phyloP scores from a whole-genome alignment of 202 grass and related monocot species.

The Digitaria exilis region DNA sequence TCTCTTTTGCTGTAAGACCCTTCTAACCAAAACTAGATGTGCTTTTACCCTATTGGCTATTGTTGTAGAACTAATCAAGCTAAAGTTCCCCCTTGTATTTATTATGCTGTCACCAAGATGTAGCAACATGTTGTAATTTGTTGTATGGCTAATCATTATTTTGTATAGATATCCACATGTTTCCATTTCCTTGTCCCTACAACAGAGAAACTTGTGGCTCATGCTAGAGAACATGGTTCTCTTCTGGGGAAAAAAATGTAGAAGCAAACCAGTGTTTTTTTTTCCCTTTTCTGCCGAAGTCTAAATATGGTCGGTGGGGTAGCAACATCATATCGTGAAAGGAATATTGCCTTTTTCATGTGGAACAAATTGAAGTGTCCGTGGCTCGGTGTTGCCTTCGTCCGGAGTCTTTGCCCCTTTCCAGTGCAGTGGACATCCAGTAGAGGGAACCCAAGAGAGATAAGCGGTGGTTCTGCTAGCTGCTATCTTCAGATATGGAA shows the following conservation, averaged over 20 bases:
- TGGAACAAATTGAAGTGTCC: not conserved
- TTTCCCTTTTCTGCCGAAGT: not conserved
- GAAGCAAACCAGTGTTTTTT: not conserved
- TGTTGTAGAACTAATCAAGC: constrained; percentile 31
- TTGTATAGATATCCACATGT: not conserved
- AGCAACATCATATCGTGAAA: not conserved
- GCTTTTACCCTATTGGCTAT: not conserved
- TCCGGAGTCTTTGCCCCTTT: constrained; percentile 6
- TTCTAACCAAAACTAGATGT: not conserved
- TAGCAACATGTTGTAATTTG: constrained; percentile 31
- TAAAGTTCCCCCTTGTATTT: not conserved
- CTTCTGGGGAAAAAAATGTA: not conserved
- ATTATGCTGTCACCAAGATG: not conserved
- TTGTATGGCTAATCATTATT: constrained; percentile 37
- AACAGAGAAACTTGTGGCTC: not conserved
- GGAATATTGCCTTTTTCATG: not conserved
- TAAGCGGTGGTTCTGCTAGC: not conserved
- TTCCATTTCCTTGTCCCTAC: not conserved
- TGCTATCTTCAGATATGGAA: not conserved
- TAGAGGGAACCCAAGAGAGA: too few species aligned
- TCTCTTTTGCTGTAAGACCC: constrained; percentile 17
- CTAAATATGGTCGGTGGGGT: not conserved
- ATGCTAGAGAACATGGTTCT: not conserved
- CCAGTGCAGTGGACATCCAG: not conserved
- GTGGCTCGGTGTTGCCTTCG: not conserved